Percentiles rank a stretch among this genome's conserved stretches.
These are phyloP conservation scores for Nyssa sinensis DNA, from an alignment of 148 eudicot genomes.

Conservation along the genomic window DNA sequence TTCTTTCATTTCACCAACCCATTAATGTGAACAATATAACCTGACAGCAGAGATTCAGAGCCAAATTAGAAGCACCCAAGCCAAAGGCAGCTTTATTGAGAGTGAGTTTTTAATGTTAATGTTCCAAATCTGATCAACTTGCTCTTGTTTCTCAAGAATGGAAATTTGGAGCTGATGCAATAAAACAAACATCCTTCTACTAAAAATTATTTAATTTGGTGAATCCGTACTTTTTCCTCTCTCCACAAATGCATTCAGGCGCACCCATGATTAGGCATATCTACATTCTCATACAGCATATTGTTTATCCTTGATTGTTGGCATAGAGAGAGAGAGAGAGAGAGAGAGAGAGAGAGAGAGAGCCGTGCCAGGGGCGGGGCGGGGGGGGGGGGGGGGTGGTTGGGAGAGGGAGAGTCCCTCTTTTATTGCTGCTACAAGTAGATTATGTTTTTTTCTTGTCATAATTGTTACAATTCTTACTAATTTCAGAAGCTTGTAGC, in stretches of 20 bases:
- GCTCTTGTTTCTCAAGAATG: background rate
- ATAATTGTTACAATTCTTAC: background rate
- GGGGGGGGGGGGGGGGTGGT: too few relatives aligned
- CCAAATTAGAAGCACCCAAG: background rate
- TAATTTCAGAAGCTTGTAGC: background rate
- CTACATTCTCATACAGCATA: too few relatives aligned
- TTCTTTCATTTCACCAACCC: too few relatives aligned
- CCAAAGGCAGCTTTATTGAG: background rate
- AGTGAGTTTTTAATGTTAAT: background rate
- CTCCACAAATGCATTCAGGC: background rate
- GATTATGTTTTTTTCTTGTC: background rate
- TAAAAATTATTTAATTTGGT: too few relatives aligned
- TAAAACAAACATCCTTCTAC: background rate
- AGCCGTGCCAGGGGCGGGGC: too few relatives aligned
- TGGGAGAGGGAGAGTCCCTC: background rate
- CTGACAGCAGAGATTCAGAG: background rate
- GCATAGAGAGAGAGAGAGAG: too few relatives aligned
- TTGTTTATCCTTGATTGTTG: too few relatives aligned
- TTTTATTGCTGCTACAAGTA: constrained; percentile 3
- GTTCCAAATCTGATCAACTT: background rate
- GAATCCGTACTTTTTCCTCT: background rate
- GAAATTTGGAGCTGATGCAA: too few relatives aligned
- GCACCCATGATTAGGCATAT: background rate
- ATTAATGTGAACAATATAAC: too few relatives aligned
- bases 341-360: too few relatives aligned